Evolutionary conservation across 768 basidiomycete species (phyloP).

Genomic region (Tylopilus sp.): DNA sequence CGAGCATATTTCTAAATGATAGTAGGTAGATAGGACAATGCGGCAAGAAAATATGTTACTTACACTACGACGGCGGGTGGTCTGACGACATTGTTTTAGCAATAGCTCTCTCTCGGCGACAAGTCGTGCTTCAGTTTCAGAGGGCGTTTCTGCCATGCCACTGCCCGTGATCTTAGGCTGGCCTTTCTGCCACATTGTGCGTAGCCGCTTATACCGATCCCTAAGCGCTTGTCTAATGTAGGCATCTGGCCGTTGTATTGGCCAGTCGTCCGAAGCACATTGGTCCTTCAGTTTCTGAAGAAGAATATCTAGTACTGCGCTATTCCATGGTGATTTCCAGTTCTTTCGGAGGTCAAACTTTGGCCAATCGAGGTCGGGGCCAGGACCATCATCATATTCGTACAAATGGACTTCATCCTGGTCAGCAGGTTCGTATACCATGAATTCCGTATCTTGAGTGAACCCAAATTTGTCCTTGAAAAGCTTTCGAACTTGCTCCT

Average conservation of each 20-base stretch:
- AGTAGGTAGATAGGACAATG: neutral
- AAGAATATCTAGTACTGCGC: neutral
- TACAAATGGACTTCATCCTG: neutral
- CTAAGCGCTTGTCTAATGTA: neutral
- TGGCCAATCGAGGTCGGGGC: neutral
- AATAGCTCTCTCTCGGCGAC: too few relatives aligned
- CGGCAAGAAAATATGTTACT: neutral
- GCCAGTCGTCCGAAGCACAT: neutral
- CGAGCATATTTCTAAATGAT: neutral
- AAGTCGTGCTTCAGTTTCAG: neutral
- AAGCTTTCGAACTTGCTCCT: neutral
- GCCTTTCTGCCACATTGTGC: neutral
- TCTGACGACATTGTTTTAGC: neutral
- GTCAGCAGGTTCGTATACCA: neutral
- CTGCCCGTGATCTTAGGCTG: neutral
- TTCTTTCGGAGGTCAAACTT: neutral
- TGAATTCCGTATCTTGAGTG: neutral
- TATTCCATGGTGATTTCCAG: neutral
- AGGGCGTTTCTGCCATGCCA: neutral
- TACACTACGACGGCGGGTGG: neutral
- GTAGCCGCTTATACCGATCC: neutral
- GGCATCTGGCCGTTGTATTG: neutral
- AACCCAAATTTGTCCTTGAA: neutral
- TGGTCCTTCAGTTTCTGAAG: neutral
- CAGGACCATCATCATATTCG: neutral